Evolutionary conservation across 345 rosid species (phyloP).

Genomic region (Tarenaya hassleriana): DNA sequence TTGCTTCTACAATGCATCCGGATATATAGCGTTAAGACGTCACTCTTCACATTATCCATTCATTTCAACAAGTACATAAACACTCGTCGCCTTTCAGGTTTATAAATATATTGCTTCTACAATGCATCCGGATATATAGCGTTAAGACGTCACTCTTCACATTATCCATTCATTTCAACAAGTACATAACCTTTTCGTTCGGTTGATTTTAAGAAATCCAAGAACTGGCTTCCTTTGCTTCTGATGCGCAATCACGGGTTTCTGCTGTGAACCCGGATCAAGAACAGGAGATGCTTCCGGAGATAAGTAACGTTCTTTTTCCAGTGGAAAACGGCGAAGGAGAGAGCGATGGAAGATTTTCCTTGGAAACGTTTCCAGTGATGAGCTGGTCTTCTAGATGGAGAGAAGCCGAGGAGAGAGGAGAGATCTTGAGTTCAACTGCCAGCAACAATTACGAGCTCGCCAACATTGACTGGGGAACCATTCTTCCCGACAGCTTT

Average conservation of each 20-base stretch:
- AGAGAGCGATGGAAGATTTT: slow-evolving; percentile 13
- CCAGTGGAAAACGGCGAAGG: no score
- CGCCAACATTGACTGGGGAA: slow-evolving; percentile 32
- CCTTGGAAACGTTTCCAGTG: slow-evolving; percentile 20
- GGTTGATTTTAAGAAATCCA: slow-evolving; percentile 15
- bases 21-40: no score
- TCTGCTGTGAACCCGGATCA: not conserved
- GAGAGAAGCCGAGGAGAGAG: slow-evolving; percentile 37
- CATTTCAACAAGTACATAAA: no score
- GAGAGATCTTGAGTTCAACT: slow-evolving; percentile 33
- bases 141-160: no score
- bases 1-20: no score
- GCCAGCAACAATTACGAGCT: slow-evolving; percentile 34
- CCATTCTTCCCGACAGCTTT: slow-evolving; percentile 37
- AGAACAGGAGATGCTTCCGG: slow-evolving; percentile 11
- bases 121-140: no score
- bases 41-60: no score
- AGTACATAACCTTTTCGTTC: no score
- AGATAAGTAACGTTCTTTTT: not conserved
- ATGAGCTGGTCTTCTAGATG: slow-evolving; percentile 32
- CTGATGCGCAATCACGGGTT: slow-evolving; percentile 28
- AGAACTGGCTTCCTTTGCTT: slow-evolving; percentile 22
- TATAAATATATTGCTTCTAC: no score
- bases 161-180: no score
- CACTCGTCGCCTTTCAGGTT: slow-evolving; percentile 23